These are phyloP conservation scores for Serendipita indica DNA, from an alignment of 768 basidiomycete species.

Conservation along the genomic window DNA sequence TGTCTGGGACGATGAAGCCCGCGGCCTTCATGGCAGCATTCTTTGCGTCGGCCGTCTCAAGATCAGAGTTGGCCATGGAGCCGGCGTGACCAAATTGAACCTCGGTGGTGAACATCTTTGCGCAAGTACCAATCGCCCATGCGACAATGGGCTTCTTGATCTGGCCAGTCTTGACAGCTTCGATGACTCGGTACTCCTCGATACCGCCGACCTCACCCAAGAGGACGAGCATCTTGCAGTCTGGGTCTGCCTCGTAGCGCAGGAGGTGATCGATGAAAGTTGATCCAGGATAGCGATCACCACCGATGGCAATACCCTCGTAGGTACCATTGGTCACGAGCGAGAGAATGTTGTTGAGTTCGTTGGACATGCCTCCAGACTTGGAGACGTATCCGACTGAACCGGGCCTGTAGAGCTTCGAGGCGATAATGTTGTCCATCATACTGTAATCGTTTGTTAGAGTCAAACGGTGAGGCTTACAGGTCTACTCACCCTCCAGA, in stretches of 20 bases:
- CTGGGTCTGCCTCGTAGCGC: slow-evolving; percentile 92
- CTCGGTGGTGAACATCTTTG: slow-evolving; percentile 99
- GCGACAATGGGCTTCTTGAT: slow-evolving; percentile 99
- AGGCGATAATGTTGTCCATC: slow-evolving; percentile 99
- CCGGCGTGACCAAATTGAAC: slow-evolving; percentile 99
- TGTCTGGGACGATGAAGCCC: slow-evolving; percentile 92
- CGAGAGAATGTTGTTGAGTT: slow-evolving; percentile 98
- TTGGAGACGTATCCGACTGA: slow-evolving; percentile 99
- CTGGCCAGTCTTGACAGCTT: slow-evolving; percentile 81
- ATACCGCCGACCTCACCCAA: slow-evolving; percentile 98
- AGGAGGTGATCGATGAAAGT: slow-evolving; percentile 98
- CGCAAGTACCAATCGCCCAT: slow-evolving; percentile 99
- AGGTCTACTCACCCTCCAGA: slow-evolving; percentile 63
- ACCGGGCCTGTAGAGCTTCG: slow-evolving; percentile 94
- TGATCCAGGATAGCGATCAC: slow-evolving; percentile 95
- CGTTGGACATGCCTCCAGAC: slow-evolving; percentile 99
- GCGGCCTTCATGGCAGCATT: slow-evolving; percentile 88
- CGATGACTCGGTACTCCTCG: slow-evolving; percentile 97
- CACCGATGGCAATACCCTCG: slow-evolving; percentile 99
- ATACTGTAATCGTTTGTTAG: slow-evolving; percentile 36
- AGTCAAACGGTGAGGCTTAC: neutral
- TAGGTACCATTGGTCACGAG: slow-evolving; percentile 94
- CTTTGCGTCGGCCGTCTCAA: slow-evolving; percentile 98
- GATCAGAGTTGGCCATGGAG: slow-evolving; percentile 91
- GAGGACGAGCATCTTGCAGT: slow-evolving; percentile 98